Base-by-base conservation (phyloP, 2,329 filamentous ascomycete genomes). In the Tolypocladium pustulatum region DNA sequence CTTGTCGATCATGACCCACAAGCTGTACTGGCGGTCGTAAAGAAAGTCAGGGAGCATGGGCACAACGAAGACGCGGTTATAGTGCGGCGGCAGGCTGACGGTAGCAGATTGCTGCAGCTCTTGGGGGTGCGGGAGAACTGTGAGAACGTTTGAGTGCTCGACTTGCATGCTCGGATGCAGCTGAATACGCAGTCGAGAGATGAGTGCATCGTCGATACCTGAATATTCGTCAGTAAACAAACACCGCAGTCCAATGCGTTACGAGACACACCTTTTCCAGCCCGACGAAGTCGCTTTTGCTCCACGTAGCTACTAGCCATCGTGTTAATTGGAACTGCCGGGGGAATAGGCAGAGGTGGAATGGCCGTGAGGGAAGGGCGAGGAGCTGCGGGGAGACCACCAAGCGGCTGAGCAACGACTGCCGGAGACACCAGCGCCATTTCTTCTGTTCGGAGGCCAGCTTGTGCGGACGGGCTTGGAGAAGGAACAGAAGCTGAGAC, bases 1-100 rank as follows among this genome's bases (percentile, higher is more conserved):
- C 46, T 80, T 83, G 66, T 92, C 89, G 54, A 88, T 79, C 1
- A 84, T 80, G 38, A 91, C 87, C 68, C 90, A 91, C 40, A 94
- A 75, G 68, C 87, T 90, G 73, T 89, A 90, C 56, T 90, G 84
- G 37, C 90, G 85, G 49, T 77, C 80, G 60, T 86, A 82, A 5
- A 90, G 73, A 38, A 80, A 79, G 10, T 84, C 74, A 0, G 85
- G 82, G 22, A 95, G 77, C 13, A 80, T 81, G 4, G 88, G 86
- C 27, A 83, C 78, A 59, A 96, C 80, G 61, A 91, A 87, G 22
- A 96, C 75, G 60, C 87, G 86, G 64, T 83, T 85, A 65, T 91
- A 84, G 54, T 79, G 81, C 1, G 81, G 72, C 1, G 89, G 85
- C 12, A 94, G 75, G 59, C 85, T 87, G 58, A 94, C 76, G 7